These are phyloP conservation scores for Citrus reticulata DNA, from an alignment of 345 rosid genomes.

Conservation along the genomic window DNA sequence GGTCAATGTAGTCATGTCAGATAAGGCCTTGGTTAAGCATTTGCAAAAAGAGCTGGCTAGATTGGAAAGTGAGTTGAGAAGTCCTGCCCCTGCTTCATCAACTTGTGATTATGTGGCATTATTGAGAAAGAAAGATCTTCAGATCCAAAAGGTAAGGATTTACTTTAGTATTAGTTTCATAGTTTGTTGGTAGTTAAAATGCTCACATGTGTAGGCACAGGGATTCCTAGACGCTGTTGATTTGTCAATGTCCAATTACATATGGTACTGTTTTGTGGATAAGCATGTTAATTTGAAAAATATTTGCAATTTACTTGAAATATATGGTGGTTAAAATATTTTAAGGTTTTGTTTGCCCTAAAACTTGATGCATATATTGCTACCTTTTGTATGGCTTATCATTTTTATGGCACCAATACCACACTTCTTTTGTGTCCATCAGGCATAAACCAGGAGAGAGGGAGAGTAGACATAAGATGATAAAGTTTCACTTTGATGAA, in stretches of 20 bases:
- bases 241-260: neutral
- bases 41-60: slow-evolving; percentile 90
- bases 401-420: neutral
- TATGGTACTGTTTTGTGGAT: neutral
- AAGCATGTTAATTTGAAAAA: neutral
- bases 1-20: slow-evolving; percentile 97
- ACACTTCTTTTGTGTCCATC: neutral
- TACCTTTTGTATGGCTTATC: neutral
- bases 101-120: slow-evolving; percentile 56
- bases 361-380: neutral
- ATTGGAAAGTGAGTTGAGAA: slow-evolving; percentile 82
- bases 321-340: neutral
- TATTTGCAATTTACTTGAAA: neutral
- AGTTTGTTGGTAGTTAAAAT: neutral
- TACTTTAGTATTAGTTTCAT: slow-evolving; percentile 7
- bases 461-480: neutral
- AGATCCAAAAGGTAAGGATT: slow-evolving; percentile 72
- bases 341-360: neutral
- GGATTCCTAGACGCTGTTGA: neutral
- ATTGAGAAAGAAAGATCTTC: slow-evolving; percentile 86
- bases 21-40: slow-evolving; percentile 95
- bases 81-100: slow-evolving; percentile 56
- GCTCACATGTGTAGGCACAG: neutral
- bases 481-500: neutral
- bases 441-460: neutral